Percentiles rank a stretch among this genome's conserved stretches.
Conservation (phyloP, 352 stramenopile genomes). For the Salisapilia sapeloensis region DNA sequence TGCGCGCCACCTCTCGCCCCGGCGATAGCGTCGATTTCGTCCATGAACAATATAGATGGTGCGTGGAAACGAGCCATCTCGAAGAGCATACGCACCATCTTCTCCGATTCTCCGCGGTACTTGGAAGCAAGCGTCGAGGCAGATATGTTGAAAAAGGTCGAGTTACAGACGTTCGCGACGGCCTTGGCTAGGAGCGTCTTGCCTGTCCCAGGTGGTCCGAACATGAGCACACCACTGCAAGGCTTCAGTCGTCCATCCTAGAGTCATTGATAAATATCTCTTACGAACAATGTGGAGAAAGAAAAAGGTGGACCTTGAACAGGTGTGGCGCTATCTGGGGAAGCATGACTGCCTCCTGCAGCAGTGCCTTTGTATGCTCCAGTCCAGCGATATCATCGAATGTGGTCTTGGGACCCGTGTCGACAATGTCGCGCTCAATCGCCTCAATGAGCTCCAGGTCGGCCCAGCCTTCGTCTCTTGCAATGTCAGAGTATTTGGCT, state of each 20-base stretch:
- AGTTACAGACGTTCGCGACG: constrained; percentile 90
- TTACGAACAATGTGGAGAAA: too few relatives aligned
- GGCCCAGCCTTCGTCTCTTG: constrained; percentile 46
- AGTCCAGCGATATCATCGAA: constrained; percentile 68
- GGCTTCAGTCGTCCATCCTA: constrained; percentile 64
- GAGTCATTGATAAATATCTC: too few relatives aligned
- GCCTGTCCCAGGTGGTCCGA: constrained; percentile 77
- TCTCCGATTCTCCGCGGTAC: constrained; percentile 90
- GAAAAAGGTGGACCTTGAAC: too few relatives aligned
- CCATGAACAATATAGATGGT: constrained; percentile 96
- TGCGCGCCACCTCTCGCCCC: constrained; percentile 47
- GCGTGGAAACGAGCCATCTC: constrained; percentile 96
- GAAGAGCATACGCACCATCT: constrained; percentile 95
- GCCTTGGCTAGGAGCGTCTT: constrained; percentile 83
- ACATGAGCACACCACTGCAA: constrained; percentile 74
- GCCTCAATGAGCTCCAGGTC: constrained; percentile 74
- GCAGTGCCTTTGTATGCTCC: constrained; percentile 63
- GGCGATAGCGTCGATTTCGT: constrained; percentile 94
- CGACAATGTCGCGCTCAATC: constrained; percentile 78
- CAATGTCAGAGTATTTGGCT: constrained; percentile 74
- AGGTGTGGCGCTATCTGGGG: constrained; percentile 69
- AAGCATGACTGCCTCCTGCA: constrained; percentile 76
- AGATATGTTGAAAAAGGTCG: constrained; percentile 97
- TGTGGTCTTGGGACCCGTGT: constrained; percentile 42
- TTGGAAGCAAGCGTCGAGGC: constrained; percentile 85